Evolutionary conservation across 2,329 filamentous ascomycete genomes (phyloP).

Genomic region (Fusarium caatingaense): DNA sequence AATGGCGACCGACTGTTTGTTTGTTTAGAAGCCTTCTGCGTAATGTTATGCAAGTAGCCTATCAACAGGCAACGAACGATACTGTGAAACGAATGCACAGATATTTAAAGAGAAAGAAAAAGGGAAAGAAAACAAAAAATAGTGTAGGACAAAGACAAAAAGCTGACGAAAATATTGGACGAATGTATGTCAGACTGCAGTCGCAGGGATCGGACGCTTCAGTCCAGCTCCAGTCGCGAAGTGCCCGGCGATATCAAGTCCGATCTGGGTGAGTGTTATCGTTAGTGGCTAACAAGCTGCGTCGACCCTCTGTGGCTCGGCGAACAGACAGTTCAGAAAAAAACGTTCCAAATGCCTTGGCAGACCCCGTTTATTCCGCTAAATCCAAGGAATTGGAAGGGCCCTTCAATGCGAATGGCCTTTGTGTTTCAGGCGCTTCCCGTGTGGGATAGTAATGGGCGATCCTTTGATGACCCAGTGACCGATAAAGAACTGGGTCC

Average conservation of each 20-base stretch:
- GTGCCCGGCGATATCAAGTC: background rate
- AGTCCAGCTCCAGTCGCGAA: background rate
- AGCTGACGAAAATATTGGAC: constrained; percentile 43
- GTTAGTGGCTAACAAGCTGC: constrained; percentile 31
- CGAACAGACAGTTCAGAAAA: background rate
- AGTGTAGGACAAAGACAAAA: constrained; percentile 31
- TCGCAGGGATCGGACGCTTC: constrained; percentile 29
- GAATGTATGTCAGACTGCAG: constrained; percentile 27
- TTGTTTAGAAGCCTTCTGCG: constrained; percentile 15
- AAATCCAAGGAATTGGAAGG: constrained; percentile 20
- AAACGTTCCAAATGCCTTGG: constrained; percentile 19
- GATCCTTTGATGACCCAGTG: constrained; percentile 33
- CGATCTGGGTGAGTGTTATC: background rate
- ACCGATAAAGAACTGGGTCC: constrained; percentile 20
- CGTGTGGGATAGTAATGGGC: constrained; percentile 15
- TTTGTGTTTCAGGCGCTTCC: constrained; percentile 34
- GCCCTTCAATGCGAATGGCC: constrained; percentile 10
- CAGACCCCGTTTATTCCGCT: constrained; percentile 16
- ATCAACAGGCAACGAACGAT: constrained; percentile 1
- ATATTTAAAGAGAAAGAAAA: background rate
- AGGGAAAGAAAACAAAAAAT: constrained; percentile 4
- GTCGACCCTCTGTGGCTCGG: constrained; percentile 35
- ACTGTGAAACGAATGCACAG: constrained; percentile 25
- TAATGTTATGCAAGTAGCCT: constrained; percentile 14
- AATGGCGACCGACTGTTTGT: constrained; percentile 1